Conservation (phyloP, 345 rosid species). For the Dipteronia sinensis region DNA sequence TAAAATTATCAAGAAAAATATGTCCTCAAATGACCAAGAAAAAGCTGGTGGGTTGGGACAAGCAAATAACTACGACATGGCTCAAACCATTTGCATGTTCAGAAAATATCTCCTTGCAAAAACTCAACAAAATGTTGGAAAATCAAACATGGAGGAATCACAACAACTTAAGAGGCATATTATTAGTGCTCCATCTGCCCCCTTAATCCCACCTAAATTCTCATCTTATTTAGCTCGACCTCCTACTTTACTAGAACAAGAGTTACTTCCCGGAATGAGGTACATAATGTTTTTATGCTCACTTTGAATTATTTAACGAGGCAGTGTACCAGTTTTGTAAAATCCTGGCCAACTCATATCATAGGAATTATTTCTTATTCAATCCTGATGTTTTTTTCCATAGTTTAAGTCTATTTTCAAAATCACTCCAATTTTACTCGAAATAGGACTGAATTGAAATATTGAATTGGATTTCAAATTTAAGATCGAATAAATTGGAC, state of each 20-base stretch:
- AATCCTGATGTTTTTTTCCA: too few species aligned
- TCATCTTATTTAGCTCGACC: conserved; percentile 8
- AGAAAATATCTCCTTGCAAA: conserved; percentile 21
- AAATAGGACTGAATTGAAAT: too few species aligned
- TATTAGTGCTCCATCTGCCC: not conserved
- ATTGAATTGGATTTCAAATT: too few species aligned
- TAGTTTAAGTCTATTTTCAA: not conserved
- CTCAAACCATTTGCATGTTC: conserved; percentile 21
- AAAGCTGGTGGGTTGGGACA: not conserved
- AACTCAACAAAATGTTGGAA: not conserved
- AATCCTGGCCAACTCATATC: too few species aligned
- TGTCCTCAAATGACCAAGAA: not conserved
- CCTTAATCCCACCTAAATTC: not conserved
- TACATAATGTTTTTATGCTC: not conserved
- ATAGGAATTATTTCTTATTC: too few species aligned
- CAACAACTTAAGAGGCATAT: not conserved
- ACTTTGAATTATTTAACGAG: too few species aligned
- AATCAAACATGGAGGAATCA: conserved; percentile 19
- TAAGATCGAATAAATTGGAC: too few species aligned
- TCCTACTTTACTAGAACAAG: conserved; percentile 27
- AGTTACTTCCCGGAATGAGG: conserved; percentile 29
- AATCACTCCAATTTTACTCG: not conserved
- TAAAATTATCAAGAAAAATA: not conserved
- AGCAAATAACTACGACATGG: conserved; percentile 5
- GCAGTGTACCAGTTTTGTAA: too few species aligned